Evolutionary conservation across 495 filamentous ascomycete genomes (phyloP).

Genomic region (Aspergillus bertholletiae): DNA sequence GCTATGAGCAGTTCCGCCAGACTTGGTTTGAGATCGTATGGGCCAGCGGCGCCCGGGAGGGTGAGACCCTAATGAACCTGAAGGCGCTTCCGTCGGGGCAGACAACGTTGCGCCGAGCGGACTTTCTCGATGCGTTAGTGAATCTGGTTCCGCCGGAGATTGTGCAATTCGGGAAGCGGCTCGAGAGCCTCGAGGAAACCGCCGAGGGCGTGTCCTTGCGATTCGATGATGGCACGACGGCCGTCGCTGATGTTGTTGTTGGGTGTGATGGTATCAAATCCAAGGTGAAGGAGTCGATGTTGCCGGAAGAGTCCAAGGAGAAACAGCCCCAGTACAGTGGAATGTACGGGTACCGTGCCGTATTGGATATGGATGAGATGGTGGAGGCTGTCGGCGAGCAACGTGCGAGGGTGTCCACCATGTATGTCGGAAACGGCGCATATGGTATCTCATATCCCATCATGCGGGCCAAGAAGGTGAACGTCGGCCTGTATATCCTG

Average conservation of each 20-base stretch:
- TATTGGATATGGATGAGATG: conserved; percentile 59
- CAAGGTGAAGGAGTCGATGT: conserved; percentile 12
- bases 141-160: conserved; percentile 45
- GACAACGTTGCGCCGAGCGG: conserved; percentile 46
- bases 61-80: conserved; percentile 24
- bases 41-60: neutral
- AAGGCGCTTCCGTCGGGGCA: conserved; percentile 26
- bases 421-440: conserved; percentile 55
- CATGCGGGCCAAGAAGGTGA: conserved; percentile 59
- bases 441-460: conserved; percentile 67
- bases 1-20: conserved; percentile 6
- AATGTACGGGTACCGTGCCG: conserved; percentile 53
- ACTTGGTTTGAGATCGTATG: conserved; percentile 10
- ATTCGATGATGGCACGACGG: conserved; percentile 54
- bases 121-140: conserved; percentile 57
- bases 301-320: neutral
- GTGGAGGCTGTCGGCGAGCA: conserved; percentile 49
- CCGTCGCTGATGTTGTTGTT: conserved; percentile 43
- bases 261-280: conserved; percentile 59
- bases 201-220: conserved; percentile 33
- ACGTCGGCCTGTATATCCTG: conserved; percentile 49
- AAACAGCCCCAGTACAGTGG: conserved; percentile 3
- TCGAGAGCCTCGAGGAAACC: conserved; percentile 18
- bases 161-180: conserved; percentile 28
- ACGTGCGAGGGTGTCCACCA: conserved; percentile 44